These are phyloP conservation scores for Clitoria ternatea DNA, from an alignment of 306 rosid genomes.

Conservation along the genomic window DNA sequence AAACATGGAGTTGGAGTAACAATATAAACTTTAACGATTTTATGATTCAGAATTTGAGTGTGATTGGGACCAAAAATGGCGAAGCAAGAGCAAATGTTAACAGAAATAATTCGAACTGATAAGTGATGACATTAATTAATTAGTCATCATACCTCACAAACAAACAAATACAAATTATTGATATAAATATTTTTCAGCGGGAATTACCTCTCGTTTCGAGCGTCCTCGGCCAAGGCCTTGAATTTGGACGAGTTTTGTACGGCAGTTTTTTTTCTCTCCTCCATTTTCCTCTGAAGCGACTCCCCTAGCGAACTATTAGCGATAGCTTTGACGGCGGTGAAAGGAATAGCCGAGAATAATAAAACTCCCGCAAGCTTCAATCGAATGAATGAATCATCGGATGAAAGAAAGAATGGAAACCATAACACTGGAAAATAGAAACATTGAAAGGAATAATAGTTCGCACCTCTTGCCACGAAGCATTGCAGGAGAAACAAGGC, in stretches of 20 bases:
- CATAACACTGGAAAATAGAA: neutral
- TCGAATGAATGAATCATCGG: neutral
- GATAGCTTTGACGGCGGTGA: constrained; percentile 80
- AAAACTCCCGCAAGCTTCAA: constrained; percentile 83
- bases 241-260: constrained; percentile 49
- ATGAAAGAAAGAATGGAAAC: neutral
- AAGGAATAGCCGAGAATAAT: constrained; percentile 84
- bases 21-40: too few species aligned
- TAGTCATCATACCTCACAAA: neutral
- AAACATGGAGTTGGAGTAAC: neutral
- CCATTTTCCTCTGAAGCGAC: constrained; percentile 68
- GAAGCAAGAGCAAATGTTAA: neutral
- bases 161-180: neutral
- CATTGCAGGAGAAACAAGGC: constrained; percentile 38
- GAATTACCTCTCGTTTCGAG: constrained; percentile 71
- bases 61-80: neutral
- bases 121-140: too few species aligned
- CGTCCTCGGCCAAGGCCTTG: constrained; percentile 48
- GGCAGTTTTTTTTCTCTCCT: constrained; percentile 48
- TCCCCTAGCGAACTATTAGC: constrained; percentile 89
- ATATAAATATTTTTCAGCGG: constrained; percentile 21
- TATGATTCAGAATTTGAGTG: neutral
- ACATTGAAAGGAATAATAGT: neutral
- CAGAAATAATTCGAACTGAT: too few species aligned
- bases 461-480: constrained; percentile 92